phyloP scores from a whole-genome alignment of 805 yeast genomes.

The Kluyveromyces siamensis region DNA sequence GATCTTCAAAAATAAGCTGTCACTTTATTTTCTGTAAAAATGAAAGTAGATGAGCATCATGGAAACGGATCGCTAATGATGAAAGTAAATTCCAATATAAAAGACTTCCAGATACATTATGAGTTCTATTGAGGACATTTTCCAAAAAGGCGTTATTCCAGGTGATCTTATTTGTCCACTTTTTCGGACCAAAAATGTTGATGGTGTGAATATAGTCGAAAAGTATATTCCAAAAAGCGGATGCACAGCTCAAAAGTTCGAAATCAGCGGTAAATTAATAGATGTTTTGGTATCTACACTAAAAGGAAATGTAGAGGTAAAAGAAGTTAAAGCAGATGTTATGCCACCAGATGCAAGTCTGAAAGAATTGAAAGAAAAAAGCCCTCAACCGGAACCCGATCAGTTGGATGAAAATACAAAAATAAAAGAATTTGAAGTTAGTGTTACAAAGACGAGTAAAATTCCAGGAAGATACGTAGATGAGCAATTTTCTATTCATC shows the following conservation, averaged over 20 bases:
- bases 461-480: constrained; percentile 9
- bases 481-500: constrained; percentile 33
- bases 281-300: constrained; percentile 48
- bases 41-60: not conserved
- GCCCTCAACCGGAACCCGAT: not conserved
- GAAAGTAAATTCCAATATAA: not conserved
- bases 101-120: not conserved
- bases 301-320: constrained; percentile 44
- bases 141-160: constrained; percentile 53
- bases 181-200: constrained; percentile 29
- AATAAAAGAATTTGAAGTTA: constrained; percentile 16
- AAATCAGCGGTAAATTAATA: constrained; percentile 31
- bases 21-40: not conserved
- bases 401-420: constrained; percentile 7
- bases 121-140: not conserved
- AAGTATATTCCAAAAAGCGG: constrained; percentile 60
- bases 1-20: not conserved
- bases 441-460: constrained; percentile 21
- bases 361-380: constrained; percentile 8
- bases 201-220: constrained; percentile 25
- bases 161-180: constrained; percentile 72
- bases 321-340: constrained; percentile 13
- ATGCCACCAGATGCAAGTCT: constrained; percentile 2
- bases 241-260: constrained; percentile 40
- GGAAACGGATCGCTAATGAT: not conserved